Conservation (phyloP, 2,329 filamentous ascomycete genomes). For the Fusarium oxysporum region DNA sequence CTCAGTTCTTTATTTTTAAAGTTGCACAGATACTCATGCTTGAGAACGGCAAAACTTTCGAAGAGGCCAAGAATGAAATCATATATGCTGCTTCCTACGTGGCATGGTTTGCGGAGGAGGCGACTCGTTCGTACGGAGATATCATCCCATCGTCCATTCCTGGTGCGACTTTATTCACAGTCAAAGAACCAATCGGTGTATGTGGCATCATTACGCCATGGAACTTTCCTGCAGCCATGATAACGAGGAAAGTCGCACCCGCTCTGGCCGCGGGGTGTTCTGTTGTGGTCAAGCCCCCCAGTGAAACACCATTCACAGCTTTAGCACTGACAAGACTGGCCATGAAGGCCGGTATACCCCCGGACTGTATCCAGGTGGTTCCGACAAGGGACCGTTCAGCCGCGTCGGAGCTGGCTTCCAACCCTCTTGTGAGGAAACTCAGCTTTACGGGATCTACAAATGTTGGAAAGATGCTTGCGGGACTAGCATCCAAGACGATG, state of each 20-base stretch:
- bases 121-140: constrained; percentile 65
- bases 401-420: constrained; percentile 34
- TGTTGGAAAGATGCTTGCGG: constrained; percentile 71
- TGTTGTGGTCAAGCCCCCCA: constrained; percentile 78
- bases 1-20: no score
- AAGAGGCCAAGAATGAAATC: constrained; percentile 64
- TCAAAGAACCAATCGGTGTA: constrained; percentile 64
- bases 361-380: constrained; percentile 46
- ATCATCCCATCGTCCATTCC: constrained; percentile 69
- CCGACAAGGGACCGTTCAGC: no score
- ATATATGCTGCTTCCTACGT: constrained; percentile 65
- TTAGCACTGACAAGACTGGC: constrained; percentile 78
- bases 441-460: constrained; percentile 75
- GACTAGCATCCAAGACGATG: constrained; percentile 69
- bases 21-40: constrained; percentile 20
- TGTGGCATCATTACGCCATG: constrained; percentile 59
- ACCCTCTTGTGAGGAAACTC: constrained; percentile 60
- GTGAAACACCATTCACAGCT: constrained; percentile 79
- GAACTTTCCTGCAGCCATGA: constrained; percentile 44
- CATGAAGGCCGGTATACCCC: constrained; percentile 74
- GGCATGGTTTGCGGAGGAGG: constrained; percentile 66
- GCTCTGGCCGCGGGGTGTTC: constrained; percentile 78
- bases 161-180: constrained; percentile 74
- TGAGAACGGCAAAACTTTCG: constrained; percentile 67
- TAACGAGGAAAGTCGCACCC: constrained; percentile 56